Conservation (phyloP, 257 asterid genomes). For the Solanum paucissectum region DNA sequence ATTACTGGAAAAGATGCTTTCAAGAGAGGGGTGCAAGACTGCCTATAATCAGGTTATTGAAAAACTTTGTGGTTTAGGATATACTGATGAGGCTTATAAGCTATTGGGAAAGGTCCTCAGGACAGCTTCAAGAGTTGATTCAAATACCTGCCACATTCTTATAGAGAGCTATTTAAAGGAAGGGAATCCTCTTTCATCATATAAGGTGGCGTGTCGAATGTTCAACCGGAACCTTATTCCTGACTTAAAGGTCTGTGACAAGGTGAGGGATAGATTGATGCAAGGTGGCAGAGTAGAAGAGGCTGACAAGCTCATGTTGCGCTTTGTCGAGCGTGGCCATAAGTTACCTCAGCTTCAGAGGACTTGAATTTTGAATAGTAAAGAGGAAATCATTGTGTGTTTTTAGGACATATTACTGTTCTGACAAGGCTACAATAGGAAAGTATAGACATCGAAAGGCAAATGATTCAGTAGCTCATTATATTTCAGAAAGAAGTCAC, state of each 20-base stretch:
- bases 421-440: neutral
- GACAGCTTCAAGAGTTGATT: conserved; percentile 65
- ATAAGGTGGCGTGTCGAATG: conserved; percentile 87
- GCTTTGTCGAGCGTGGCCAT: conserved; percentile 72
- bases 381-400: neutral
- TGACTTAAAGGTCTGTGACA: conserved; percentile 69
- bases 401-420: neutral
- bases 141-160: conserved; percentile 57
- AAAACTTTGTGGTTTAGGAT: conserved; percentile 64
- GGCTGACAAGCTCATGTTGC: conserved; percentile 81
- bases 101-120: conserved; percentile 62
- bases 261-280: conserved; percentile 52
- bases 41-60: conserved; percentile 74
- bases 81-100: conserved; percentile 60
- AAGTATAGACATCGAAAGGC: neutral
- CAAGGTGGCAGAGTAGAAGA: conserved; percentile 37
- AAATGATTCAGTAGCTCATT: neutral
- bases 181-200: conserved; percentile 59
- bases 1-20: conserved; percentile 64
- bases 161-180: conserved; percentile 54
- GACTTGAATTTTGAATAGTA: neutral
- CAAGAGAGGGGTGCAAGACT: conserved; percentile 41
- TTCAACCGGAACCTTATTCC: conserved; percentile 78
- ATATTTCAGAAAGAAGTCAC: neutral
- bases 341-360: conserved; percentile 17